Percentiles rank a stretch among this genome's conserved stretches.
These are phyloP conservation scores for Coffea eugenioides DNA, from an alignment of 257 asterid genomes.

Conservation along the genomic window DNA sequence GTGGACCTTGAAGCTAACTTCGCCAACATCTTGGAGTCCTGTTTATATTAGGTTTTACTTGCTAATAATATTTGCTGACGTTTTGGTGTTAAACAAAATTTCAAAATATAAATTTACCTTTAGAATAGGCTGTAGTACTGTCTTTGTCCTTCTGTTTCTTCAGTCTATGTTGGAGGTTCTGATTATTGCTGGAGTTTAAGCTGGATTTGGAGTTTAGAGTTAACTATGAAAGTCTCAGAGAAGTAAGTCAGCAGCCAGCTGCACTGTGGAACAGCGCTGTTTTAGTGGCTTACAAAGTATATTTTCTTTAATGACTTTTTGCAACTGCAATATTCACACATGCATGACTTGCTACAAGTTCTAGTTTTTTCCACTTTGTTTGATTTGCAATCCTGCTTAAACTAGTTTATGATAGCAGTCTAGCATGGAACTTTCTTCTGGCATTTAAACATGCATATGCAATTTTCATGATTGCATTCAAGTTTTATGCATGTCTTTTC, in stretches of 20 bases:
- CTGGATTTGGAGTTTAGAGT: background rate
- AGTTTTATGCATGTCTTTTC: background rate
- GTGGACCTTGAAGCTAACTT: background rate
- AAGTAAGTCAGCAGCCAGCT: background rate
- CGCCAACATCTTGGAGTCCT: background rate
- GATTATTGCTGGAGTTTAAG: background rate
- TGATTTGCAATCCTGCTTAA: background rate
- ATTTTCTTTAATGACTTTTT: background rate
- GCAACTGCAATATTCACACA: background rate
- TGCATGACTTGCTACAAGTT: background rate
- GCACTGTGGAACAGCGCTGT: background rate
- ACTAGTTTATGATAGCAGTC: background rate
- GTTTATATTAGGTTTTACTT: background rate
- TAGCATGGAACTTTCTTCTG: background rate
- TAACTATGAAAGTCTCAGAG: background rate
- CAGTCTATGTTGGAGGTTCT: background rate
- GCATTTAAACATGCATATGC: background rate
- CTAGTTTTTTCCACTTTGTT: background rate
- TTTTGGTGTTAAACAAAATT: background rate
- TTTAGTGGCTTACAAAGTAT: background rate
- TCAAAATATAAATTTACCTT: background rate
- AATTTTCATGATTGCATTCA: conserved; percentile 3
- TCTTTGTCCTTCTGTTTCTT: background rate
- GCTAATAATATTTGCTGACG: background rate
- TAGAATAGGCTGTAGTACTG: background rate